Evolutionary conservation across 1,284 basidiomycete genomes (phyloP), one percentile per base, ranked within the genome.

Genomic region (Lentinula novae-zelandiae): DNA sequence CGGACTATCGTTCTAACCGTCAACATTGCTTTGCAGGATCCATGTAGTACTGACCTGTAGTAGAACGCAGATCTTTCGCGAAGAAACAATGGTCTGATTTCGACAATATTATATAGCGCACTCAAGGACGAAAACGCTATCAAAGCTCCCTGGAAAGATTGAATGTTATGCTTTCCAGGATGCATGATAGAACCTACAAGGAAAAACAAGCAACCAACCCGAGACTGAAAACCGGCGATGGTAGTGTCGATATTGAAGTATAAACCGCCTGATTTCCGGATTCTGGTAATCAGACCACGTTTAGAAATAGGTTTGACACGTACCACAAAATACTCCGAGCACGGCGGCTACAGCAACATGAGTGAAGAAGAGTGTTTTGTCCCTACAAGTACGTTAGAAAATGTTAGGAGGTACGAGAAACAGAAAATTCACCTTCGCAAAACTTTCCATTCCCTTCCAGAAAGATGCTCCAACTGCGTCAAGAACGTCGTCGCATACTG

Each of bases 161-260:
- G 63, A 57, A 65, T 60, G 42, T 34, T 22, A 48, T 39, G 22
- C 17, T 56, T 38, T 6, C 5, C 5, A 38, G 44, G 20, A 3
- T 7, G 58, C 3, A 60, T 48, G n/a, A 6, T 31, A 34, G 20
- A 13, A 73, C 84, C 62, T 65, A 90, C 91, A 68, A 96, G 72
- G 84, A 96, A 96, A 79, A 96, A 96, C 53, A 96, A 73, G 64
- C 88, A 91, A 33, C 94, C 94, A n/a, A 96, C 83, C 44, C 93
- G 82, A 20, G 89, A 93, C 72, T 96, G 95, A 81, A 96, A 96
- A 0, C 95, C 94, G 22, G 92, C 90, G 62, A 96, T 96, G 1
- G 85, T 89, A 10, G 82, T 73, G 51, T 82, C 83, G 0, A 92
- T 93, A 39, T 94, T 72, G 75, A 80, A 96, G 72, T 95, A 96